Percentiles rank a stretch among this genome's conserved stretches.
phyloP scores from a whole-genome alignment of 2,329 filamentous ascomycete genomes.

The Lecanicillium sp. region DNA sequence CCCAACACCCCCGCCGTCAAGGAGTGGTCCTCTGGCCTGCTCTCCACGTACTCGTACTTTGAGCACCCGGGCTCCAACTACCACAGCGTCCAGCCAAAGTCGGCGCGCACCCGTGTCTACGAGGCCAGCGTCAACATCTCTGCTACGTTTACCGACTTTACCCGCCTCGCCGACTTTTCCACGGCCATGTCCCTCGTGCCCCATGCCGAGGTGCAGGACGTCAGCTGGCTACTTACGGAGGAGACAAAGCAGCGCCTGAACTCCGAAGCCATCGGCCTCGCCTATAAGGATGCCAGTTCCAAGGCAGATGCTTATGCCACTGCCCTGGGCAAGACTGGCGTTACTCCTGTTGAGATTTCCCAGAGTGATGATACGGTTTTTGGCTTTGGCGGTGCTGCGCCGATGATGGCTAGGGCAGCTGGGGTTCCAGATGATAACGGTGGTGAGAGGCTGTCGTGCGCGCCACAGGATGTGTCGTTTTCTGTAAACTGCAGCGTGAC shows the following conservation, averaged over 20 bases:
- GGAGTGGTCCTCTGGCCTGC: conserved; percentile 4
- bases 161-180: background rate
- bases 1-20: background rate
- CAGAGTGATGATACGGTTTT: background rate
- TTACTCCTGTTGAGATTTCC: conserved; percentile 1
- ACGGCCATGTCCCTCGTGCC: conserved; percentile 1
- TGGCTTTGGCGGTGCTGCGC: background rate
- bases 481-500: conserved; percentile 1
- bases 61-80: background rate
- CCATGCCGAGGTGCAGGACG: conserved; percentile 1
- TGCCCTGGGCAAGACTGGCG: conserved; percentile 1
- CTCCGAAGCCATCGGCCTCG: background rate
- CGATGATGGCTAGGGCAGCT: too few species aligned
- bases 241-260: conserved; percentile 2
- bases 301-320: background rate
- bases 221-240: background rate
- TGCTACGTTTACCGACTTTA: conserved; percentile 1
- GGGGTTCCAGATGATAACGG: background rate
- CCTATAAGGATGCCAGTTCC: background rate
- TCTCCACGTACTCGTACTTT: conserved; percentile 1
- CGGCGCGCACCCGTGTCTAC: background rate
- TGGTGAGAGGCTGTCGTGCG: background rate
- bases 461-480: conserved; percentile 1
- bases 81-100: background rate
- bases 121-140: conserved; percentile 1